Evolutionary conservation across 768 basidiomycete species (phyloP), one percentile per base, ranked within the genome.

Genomic region (Scleroderma bovista): DNA sequence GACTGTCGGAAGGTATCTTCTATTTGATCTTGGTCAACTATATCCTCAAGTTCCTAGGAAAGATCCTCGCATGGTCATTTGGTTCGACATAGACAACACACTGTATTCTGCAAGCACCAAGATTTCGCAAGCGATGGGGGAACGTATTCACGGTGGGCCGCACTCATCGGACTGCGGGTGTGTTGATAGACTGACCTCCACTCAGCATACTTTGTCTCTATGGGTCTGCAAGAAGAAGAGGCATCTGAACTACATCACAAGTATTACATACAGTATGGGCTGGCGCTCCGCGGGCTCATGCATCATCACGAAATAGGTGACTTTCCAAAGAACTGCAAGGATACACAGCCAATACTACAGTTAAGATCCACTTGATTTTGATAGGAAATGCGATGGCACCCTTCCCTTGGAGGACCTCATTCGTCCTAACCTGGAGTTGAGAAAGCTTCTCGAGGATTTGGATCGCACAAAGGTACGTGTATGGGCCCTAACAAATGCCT

Each of bases 71-170:
- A 66, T 66, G 53, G 68, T 90, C 44, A 74, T 89, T 45, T 92
- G 83, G 79, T 80, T 93, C 52, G 90, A 92, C 61, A 88, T 93
- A 51, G 91, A 93, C 67, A 92, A 93, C 59, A 91, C 89, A 3
- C 75, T 93, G 15, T 93, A 93, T 64, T 87, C 88, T 8, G 80
- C 86, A 1, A 83, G 77, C 57, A 73, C 81, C 17, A 81, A 75
- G 64, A 88, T 93, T 46, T 81, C 84, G 4, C 79, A 86, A 53
- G 83, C 78, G 16, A 92, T 93, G 91, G 83, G 84, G 12, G 66
- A 81, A 52, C 78, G 80, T 46, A 92, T 92, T 45, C 88, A 90
- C 58, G 80, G 90, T 84, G 57, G 42, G 71, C 53, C 54, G 26
- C 0, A 34, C 26, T 43, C 31, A 20, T 2, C 41, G 45, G 6